A percentile compares a stretch with the other conserved stretches of the same genome.
These are phyloP conservation scores for Cutaneotrichosporon mucoides DNA, from an alignment of 1,284 basidiomycete genomes.

Conservation along the genomic window DNA sequence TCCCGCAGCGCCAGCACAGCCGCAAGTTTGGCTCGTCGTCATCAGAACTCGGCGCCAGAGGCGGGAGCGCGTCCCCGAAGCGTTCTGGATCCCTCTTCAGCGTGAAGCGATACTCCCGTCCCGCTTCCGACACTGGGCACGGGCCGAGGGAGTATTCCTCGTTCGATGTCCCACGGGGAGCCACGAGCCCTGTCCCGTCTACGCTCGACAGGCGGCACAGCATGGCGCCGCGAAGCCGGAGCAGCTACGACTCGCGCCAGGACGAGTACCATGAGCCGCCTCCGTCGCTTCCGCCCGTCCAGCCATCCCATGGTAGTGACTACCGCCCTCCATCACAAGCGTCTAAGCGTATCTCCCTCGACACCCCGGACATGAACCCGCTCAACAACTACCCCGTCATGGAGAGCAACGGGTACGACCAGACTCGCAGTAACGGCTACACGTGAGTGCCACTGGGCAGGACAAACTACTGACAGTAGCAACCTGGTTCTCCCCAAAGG, in stretches of 20 bases:
- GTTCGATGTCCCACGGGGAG: neutral
- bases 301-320: no score
- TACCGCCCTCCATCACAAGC: no score
- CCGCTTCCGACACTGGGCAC: slow-evolving; percentile 1
- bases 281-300: no score
- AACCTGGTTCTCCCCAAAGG: slow-evolving; percentile 65
- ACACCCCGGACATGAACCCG: neutral
- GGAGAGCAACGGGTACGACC: slow-evolving; percentile 35
- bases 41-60: neutral
- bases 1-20: slow-evolving; percentile 1
- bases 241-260: no score
- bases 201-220: no score
- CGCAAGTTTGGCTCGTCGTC: neutral
- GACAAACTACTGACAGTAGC: neutral
- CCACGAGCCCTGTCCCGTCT: no score
- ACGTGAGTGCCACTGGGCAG: neutral
- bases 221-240: no score
- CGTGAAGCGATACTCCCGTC: neutral
- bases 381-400: slow-evolving; percentile 18
- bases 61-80: neutral
- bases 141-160: neutral
- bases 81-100: slow-evolving; percentile 1
- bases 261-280: no score
- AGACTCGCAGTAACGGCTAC: slow-evolving; percentile 10
- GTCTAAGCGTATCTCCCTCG: slow-evolving; percentile 2